Conservation (phyloP, 805 yeast species). For the Suhomyces faveliae region DNA sequence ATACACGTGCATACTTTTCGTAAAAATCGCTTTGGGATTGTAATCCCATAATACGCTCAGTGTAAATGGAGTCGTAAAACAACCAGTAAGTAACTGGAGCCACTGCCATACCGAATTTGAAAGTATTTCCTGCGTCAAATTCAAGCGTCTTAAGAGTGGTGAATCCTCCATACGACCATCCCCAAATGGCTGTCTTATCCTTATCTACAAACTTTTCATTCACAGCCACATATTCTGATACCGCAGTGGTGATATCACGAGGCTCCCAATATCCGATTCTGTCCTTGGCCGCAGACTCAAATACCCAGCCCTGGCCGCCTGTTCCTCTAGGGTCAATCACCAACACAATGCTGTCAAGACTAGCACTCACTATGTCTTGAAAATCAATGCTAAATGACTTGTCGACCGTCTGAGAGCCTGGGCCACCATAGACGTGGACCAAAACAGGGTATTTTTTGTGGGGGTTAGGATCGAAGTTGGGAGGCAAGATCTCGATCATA, state of each 20-base stretch:
- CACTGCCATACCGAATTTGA: conserved; percentile 89
- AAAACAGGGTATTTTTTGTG: conserved; percentile 55
- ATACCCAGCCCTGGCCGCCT: conserved; percentile 73
- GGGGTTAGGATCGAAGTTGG: conserved; percentile 43
- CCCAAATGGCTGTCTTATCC: conserved; percentile 82
- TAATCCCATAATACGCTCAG: conserved; percentile 90
- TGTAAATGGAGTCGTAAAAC: conserved; percentile 87
- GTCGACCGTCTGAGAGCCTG: conserved; percentile 64
- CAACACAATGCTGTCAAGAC: conserved; percentile 58
- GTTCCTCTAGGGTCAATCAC: conserved; percentile 82
- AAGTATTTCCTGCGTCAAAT: conserved; percentile 67
- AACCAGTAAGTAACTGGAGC: conserved; percentile 98
- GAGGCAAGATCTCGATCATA: conserved; percentile 63
- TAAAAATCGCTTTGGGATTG: conserved; percentile 77
- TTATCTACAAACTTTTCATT: conserved; percentile 51
- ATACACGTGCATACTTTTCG: conserved; percentile 48
- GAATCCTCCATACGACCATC: conserved; percentile 98
- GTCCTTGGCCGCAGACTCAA: conserved; percentile 53
- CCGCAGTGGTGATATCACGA: conserved; percentile 56
- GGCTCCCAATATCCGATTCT: conserved; percentile 77
- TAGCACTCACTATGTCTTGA: conserved; percentile 57
- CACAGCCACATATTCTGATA: conserved; percentile 47
- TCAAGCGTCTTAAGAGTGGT: conserved; percentile 89
- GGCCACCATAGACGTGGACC: conserved; percentile 76
- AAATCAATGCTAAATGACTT: conserved; percentile 50